phyloP scores from a whole-genome alignment of 768 basidiomycete species.

The Guyanaporus albipodus region DNA sequence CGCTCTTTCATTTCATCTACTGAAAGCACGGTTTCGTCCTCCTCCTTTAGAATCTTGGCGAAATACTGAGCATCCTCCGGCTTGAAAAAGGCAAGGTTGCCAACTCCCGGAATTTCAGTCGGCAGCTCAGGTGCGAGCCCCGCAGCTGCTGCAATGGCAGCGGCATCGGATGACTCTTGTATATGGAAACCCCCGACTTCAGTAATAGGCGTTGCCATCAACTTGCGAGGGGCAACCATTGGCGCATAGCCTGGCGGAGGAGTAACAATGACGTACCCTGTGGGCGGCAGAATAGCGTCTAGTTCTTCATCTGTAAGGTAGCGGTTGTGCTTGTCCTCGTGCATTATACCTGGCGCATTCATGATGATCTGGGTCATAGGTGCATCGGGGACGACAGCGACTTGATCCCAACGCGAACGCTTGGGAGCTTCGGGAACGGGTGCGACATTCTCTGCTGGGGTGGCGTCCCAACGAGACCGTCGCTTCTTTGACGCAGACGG shows the following conservation, averaged over 20 bases:
- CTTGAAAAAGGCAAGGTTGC: constrained; percentile 97
- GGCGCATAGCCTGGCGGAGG: constrained; percentile 94
- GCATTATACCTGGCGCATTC: constrained; percentile 78
- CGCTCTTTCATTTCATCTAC: constrained; percentile 99
- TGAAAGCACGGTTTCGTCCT: constrained; percentile 87
- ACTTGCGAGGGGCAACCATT: constrained; percentile 58
- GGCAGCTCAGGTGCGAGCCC: constrained; percentile 91
- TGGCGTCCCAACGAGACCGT: constrained; percentile 94
- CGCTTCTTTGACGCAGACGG: constrained; percentile 82
- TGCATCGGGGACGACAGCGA: constrained; percentile 65
- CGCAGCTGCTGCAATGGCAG: constrained; percentile 82
- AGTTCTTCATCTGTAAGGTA: constrained; percentile 95
- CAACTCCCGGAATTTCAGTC: constrained; percentile 97
- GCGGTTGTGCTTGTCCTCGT: constrained; percentile 95
- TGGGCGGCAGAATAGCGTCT: constrained; percentile 78
- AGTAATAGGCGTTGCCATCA: constrained; percentile 52
- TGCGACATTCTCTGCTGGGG: constrained; percentile 62
- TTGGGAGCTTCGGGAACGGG: constrained; percentile 67
- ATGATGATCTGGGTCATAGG: constrained; percentile 82
- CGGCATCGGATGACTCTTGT: constrained; percentile 90
- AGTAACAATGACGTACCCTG: constrained; percentile 88
- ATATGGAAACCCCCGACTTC: constrained; percentile 89
- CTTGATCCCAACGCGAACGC: constrained; percentile 96
- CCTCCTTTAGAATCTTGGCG: constrained; percentile 91
- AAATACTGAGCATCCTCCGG: constrained; percentile 98